These are phyloP conservation scores for Piper longum DNA, from an alignment of 164 flowering plant species.

Conservation along the genomic window DNA sequence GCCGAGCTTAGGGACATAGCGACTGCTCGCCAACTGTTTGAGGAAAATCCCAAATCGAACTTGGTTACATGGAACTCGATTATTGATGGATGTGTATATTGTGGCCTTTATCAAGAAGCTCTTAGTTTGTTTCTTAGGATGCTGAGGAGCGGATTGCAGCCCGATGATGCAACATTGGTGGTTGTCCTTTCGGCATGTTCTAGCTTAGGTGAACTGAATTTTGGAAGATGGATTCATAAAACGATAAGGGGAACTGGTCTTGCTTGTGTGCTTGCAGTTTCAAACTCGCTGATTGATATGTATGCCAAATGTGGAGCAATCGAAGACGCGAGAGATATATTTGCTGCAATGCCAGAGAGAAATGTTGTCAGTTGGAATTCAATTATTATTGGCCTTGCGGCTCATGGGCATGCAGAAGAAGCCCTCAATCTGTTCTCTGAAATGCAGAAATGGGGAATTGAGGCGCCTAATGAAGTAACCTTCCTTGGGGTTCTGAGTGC, in stretches of 20 bases:
- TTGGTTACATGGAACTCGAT: constrained; percentile 53
- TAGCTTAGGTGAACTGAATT: constrained; percentile 38
- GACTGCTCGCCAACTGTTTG: constrained; percentile 38
- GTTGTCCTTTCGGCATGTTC: constrained; percentile 46
- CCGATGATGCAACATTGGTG: constrained; percentile 56
- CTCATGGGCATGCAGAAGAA: constrained; percentile 63
- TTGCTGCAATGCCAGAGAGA: constrained; percentile 14
- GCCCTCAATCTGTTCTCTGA: constrained; percentile 33
- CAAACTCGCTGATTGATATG: constrained; percentile 61
- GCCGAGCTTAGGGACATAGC: constrained; percentile 25
- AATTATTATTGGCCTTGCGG: constrained; percentile 64
- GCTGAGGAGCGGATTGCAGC: constrained; percentile 29
- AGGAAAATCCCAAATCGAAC: constrained; percentile 24
- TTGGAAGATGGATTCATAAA: constrained; percentile 44
- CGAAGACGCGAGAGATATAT: constrained; percentile 35
- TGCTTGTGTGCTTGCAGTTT: constrained; percentile 19
- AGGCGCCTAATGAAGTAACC: constrained; percentile 15
- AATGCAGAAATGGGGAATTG: constrained; percentile 6
- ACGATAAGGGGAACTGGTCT: constrained; percentile 28
- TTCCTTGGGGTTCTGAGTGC: constrained; percentile 36
- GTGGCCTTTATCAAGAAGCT: constrained; percentile 32
- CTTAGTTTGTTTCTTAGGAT: constrained; percentile 24
- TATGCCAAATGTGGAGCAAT: constrained; percentile 68
- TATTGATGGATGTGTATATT: constrained; percentile 38
- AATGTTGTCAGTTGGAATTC: constrained; percentile 68